Conservation (phyloP, 2,329 filamentous ascomycete species). For the Penicillium sp. region DNA sequence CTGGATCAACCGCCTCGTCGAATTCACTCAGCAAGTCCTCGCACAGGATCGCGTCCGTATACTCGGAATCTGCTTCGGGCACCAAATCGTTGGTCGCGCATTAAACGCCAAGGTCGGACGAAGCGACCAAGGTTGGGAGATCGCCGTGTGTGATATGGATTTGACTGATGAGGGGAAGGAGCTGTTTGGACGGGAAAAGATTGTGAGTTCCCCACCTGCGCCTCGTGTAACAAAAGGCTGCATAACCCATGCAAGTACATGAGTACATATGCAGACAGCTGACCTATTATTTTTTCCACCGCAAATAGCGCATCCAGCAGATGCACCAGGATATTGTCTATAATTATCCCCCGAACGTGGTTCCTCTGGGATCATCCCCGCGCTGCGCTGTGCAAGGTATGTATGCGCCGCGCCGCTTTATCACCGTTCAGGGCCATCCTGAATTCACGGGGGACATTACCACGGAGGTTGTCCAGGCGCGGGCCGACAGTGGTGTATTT, state of each 20-base stretch:
- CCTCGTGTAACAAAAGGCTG: not conserved
- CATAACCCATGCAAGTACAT: not conserved
- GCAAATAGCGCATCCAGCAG: slow-evolving; percentile 61
- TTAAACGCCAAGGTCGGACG: slow-evolving; percentile 66
- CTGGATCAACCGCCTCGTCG: slow-evolving; percentile 75
- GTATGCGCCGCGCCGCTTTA: slow-evolving; percentile 64
- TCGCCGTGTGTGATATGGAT: slow-evolving; percentile 68
- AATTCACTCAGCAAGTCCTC: slow-evolving; percentile 63
- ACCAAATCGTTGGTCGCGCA: slow-evolving; percentile 78
- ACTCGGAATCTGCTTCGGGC: slow-evolving; percentile 84
- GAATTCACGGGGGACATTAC: slow-evolving; percentile 76
- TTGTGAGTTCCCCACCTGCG: slow-evolving; percentile 47
- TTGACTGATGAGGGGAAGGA: slow-evolving; percentile 69
- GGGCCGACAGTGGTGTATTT: slow-evolving; percentile 68
- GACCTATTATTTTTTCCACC: not conserved
- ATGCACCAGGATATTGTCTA: slow-evolving; percentile 82
- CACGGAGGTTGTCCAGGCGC: slow-evolving; percentile 62
- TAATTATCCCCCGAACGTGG: slow-evolving; percentile 60
- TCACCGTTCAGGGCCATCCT: slow-evolving; percentile 83
- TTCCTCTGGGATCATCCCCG: slow-evolving; percentile 64
- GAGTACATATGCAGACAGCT: not conserved
- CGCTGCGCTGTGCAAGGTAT: slow-evolving; percentile 77
- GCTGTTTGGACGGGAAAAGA: slow-evolving; percentile 65
- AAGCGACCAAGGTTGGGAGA: slow-evolving; percentile 74
- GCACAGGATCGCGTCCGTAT: slow-evolving; percentile 63